phyloP scores from a whole-genome alignment of 2,329 filamentous ascomycete species.

The Fusarium scirpi region DNA sequence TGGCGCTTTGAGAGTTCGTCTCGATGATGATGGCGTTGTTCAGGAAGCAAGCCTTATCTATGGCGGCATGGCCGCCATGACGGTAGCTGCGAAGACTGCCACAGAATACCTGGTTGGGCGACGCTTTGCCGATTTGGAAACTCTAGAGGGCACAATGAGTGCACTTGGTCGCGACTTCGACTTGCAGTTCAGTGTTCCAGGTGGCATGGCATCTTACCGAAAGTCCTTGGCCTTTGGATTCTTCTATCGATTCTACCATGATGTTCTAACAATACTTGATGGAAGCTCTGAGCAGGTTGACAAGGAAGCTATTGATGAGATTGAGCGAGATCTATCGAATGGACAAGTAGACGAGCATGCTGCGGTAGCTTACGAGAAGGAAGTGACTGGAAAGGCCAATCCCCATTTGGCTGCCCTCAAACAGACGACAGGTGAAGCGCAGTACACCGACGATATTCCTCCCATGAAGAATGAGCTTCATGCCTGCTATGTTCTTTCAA shows the following conservation, averaged over 20 bases:
- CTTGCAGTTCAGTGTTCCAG: conserved; percentile 88
- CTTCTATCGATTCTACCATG: conserved; percentile 98
- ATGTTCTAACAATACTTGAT: conserved; percentile 75
- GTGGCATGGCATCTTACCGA: conserved; percentile 96
- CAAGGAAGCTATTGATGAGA: conserved; percentile 81
- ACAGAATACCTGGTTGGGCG: conserved; percentile 81
- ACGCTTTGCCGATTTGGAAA: conserved; percentile 81
- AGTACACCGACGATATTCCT: conserved; percentile 97
- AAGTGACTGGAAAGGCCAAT: conserved; percentile 85
- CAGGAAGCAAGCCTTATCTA: conserved; percentile 85
- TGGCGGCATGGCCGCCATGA: conserved; percentile 94
- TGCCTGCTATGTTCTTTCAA: conserved; percentile 87
- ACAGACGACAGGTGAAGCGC: conserved; percentile 92
- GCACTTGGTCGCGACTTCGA: conserved; percentile 92
- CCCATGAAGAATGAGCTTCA: conserved; percentile 88
- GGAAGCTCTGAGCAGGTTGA: conserved; percentile 66
- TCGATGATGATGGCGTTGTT: conserved; percentile 77
- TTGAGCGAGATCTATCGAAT: conserved; percentile 84
- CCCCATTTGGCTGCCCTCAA: conserved; percentile 92
- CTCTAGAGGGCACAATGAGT: conserved; percentile 89
- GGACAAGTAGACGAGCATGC: conserved; percentile 83
- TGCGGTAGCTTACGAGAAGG: conserved; percentile 82
- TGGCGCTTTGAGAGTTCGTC: conserved; percentile 79
- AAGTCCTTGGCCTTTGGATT: conserved; percentile 92
- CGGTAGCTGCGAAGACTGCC: conserved; percentile 85